phyloP scores from a whole-genome alignment of 805 yeast genomes.

The Ogataea corticis region DNA sequence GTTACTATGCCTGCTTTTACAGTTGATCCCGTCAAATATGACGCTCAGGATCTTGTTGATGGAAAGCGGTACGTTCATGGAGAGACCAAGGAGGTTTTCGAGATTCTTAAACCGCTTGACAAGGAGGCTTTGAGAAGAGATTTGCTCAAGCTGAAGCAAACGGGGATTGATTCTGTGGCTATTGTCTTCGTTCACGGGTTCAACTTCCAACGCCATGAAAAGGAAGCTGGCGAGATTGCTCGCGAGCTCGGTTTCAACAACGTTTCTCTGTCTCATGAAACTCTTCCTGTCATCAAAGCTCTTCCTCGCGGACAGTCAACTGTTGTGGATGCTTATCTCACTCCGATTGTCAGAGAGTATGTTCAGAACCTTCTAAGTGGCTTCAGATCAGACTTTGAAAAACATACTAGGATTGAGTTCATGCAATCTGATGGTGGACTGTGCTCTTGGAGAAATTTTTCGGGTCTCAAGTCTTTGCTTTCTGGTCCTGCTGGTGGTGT shows the following conservation, averaged over 20 bases:
- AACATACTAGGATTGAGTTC: conserved; percentile 43
- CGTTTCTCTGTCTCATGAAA: conserved; percentile 37
- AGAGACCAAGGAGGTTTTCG: conserved; percentile 40
- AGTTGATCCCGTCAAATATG: conserved; percentile 22
- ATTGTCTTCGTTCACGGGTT: conserved; percentile 39
- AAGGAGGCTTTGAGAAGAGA: conserved; percentile 23
- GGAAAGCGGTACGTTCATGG: conserved; percentile 35
- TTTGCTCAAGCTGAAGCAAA: conserved; percentile 22
- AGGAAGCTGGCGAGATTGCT: conserved; percentile 36
- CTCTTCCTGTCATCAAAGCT: conserved; percentile 39
- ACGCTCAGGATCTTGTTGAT: conserved; percentile 23
- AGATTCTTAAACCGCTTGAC: conserved; percentile 38
- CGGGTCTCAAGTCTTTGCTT: conserved; percentile 52
- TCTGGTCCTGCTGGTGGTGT: conserved; percentile 68
- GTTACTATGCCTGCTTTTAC: conserved; percentile 27
- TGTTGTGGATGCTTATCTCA: conserved; percentile 43
- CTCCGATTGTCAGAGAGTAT: conserved; percentile 44
- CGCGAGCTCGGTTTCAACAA: conserved; percentile 50
- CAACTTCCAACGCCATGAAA: conserved; percentile 41
- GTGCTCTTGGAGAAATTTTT: conserved; percentile 50
- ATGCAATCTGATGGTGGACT: conserved; percentile 64
- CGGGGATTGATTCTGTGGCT: conserved; percentile 36
- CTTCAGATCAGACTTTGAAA: conserved; percentile 34
- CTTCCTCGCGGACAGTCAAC: conserved; percentile 45
- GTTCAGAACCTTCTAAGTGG: conserved; percentile 38